These are phyloP conservation scores for sweet orange (Citrus sinensis) DNA, from an alignment of 345 rosid genomes.

Conservation along the genomic window DNA sequence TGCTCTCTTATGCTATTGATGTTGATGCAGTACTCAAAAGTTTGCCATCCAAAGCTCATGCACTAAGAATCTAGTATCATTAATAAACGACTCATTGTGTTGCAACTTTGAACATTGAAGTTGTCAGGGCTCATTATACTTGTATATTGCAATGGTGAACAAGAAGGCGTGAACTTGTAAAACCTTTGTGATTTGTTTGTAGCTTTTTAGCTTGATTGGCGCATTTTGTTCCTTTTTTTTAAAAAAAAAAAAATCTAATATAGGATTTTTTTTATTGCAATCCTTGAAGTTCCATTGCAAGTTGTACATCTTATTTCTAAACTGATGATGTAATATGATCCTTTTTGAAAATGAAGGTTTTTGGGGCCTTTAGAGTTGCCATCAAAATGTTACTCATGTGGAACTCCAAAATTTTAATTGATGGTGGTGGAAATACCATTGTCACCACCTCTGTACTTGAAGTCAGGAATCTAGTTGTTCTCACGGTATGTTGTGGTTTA, in stretches of 20 bases:
- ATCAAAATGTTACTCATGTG: constrained; percentile 93
- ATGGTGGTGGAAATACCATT: constrained; percentile 87
- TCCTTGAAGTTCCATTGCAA: constrained; percentile 1
- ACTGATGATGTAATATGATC: constrained; percentile 8
- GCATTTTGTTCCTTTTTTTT: not conserved
- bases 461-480: constrained; percentile 93
- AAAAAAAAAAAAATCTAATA: not conserved
- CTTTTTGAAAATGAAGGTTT: constrained; percentile 60
- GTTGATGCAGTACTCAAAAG: not conserved
- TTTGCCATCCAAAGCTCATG: not conserved
- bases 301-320: not conserved
- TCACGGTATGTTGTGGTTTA: constrained; percentile 57
- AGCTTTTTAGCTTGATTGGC: too few relatives aligned
- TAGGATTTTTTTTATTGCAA: constrained; percentile 3
- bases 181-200: not conserved
- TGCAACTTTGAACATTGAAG: not conserved
- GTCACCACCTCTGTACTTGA: constrained; percentile 90
- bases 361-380: constrained; percentile 89
- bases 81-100: not conserved
- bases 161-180: not conserved
- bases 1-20: not conserved
- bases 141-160: not conserved
- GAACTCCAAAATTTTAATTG: constrained; percentile 90
- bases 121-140: not conserved
- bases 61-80: not conserved